A percentile compares a stretch with the other conserved stretches of the same genome.
Evolutionary conservation across 2,329 filamentous ascomycete species (phyloP).

Genomic region (Fusarium scirpi): DNA sequence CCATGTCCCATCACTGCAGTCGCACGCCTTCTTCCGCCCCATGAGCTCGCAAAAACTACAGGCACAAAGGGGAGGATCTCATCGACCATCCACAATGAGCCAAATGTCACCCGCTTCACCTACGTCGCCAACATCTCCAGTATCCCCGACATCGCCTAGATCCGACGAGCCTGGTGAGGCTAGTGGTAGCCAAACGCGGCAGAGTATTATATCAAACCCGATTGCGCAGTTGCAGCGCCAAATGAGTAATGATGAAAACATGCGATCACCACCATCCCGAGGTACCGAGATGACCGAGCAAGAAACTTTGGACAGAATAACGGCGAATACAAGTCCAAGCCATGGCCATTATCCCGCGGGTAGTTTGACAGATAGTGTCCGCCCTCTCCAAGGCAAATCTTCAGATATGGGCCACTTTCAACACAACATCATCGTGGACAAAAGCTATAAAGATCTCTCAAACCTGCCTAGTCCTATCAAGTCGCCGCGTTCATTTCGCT

Average conservation of each 20-base stretch:
- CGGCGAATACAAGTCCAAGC: constrained; percentile 80
- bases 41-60: constrained; percentile 97
- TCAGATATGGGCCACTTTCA: constrained; percentile 49
- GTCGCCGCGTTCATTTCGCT: constrained; percentile 81
- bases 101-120: constrained; percentile 48
- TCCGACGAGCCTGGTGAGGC: constrained; percentile 58
- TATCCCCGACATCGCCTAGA: constrained; percentile 35
- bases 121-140: constrained; percentile 33
- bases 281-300: constrained; percentile 85
- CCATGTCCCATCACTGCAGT: constrained; percentile 89
- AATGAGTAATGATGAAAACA: constrained; percentile 59
- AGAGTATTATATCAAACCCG: constrained; percentile 69
- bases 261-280: constrained; percentile 75
- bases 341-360: constrained; percentile 66
- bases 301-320: constrained; percentile 76
- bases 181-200: constrained; percentile 60
- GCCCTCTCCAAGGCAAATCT: constrained; percentile 72
- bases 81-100: constrained; percentile 58
- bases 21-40: constrained; percentile 92
- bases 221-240: constrained; percentile 50
- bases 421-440: constrained; percentile 70
- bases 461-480: constrained; percentile 71
- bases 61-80: constrained; percentile 78
- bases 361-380: constrained; percentile 81
- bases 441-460: constrained; percentile 65